A percentile compares a stretch with the other conserved stretches of the same genome.
phyloP scores from a whole-genome alignment of 768 basidiomycete genomes.

The Leccinum broughii region DNA sequence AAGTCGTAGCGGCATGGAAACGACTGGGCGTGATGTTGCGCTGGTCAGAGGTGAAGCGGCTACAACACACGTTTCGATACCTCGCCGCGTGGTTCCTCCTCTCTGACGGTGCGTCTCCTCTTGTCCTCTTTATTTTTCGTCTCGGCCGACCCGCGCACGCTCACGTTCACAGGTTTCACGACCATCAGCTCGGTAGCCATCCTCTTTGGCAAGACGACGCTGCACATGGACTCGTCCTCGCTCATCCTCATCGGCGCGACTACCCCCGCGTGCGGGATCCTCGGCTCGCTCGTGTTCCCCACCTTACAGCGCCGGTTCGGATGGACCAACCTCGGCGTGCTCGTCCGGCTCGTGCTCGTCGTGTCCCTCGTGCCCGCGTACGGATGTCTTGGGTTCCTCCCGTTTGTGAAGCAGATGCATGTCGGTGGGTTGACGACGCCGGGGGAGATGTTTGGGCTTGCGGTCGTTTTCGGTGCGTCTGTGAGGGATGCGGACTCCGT shows the following conservation, averaged over 20 bases:
- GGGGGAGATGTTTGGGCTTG: conserved; percentile 83
- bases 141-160: background rate
- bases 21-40: conserved; percentile 73
- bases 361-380: conserved; percentile 74
- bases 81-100: conserved; percentile 94
- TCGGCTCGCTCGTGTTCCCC: conserved; percentile 85
- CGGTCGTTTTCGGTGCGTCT: conserved; percentile 72
- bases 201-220: conserved; percentile 86
- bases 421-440: conserved; percentile 79
- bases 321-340: conserved; percentile 67
- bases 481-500: background rate
- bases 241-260: conserved; percentile 80
- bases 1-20: conserved; percentile 73
- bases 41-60: conserved; percentile 67
- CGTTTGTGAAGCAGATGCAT: conserved; percentile 43
- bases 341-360: conserved; percentile 66
- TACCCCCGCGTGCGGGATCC: conserved; percentile 75
- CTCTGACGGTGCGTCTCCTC: conserved; percentile 67
- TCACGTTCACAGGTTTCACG: conserved; percentile 63
- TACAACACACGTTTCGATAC: conserved; percentile 86
- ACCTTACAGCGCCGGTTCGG: conserved; percentile 59
- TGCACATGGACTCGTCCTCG: conserved; percentile 76
- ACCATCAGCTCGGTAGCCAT: conserved; percentile 92
- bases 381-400: conserved; percentile 78
- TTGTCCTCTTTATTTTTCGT: background rate